phyloP scores from a whole-genome alignment of 2,329 filamentous ascomycete genomes.

The Epichloe bromicola region DNA sequence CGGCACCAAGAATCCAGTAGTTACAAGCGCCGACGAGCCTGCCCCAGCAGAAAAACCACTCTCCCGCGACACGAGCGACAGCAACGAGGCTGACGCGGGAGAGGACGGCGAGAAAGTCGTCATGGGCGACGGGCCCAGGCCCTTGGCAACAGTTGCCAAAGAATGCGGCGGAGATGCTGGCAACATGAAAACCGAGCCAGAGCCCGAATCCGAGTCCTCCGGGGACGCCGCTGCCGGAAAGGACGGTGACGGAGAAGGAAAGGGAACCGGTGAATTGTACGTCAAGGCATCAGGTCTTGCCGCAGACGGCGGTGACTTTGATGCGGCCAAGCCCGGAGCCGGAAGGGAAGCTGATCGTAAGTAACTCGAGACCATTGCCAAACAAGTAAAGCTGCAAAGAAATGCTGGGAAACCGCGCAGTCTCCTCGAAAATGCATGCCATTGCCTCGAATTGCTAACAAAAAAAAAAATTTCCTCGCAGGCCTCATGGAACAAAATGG shows the following conservation, averaged over 20 bases:
- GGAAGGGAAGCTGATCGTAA: constrained; percentile 53
- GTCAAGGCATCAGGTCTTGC: constrained; percentile 44
- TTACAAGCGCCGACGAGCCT: neutral
- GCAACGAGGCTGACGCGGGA: constrained; percentile 20
- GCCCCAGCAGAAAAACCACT: neutral
- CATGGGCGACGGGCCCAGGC: constrained; percentile 15
- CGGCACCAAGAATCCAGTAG: neutral
- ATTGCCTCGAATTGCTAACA: no score
- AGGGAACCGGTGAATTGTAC: constrained; percentile 42
- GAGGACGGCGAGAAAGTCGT: constrained; percentile 20
- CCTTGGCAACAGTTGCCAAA: constrained; percentile 23
- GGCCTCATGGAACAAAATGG: constrained; percentile 23
- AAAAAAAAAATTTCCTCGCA: constrained; percentile 3
- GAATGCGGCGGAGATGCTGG: constrained; percentile 22
- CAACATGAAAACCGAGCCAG: neutral
- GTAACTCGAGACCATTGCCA: constrained; percentile 12
- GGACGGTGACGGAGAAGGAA: constrained; percentile 10
- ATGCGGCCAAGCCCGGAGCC: constrained; percentile 49
- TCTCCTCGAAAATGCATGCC: neutral
- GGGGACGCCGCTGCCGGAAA: constrained; percentile 2
- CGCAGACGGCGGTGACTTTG: constrained; percentile 56
- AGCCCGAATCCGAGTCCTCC: neutral
- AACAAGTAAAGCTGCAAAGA: neutral
- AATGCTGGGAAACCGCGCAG: neutral
- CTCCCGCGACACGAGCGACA: constrained; percentile 3